phyloP scores from a whole-genome alignment of 352 stramenopile species.

The Thalassiosira sp. region DNA sequence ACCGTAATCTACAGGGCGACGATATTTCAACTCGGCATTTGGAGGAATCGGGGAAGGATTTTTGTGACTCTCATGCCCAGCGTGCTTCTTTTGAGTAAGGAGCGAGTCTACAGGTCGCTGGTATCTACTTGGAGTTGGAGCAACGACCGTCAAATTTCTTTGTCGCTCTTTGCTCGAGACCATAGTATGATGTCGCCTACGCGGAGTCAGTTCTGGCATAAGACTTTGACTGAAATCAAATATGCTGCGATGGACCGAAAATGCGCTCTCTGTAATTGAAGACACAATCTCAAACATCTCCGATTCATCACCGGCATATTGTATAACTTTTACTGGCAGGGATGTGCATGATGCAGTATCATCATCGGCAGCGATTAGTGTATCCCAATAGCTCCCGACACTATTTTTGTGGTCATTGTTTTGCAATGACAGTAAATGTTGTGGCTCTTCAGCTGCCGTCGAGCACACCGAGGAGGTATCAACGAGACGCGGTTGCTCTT shows the following conservation, averaged over 20 bases:
- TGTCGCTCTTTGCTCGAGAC: too few relatives aligned
- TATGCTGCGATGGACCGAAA: not conserved
- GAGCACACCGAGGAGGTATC: not conserved
- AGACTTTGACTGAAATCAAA: slow-evolving; percentile 11
- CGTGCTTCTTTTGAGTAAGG: not conserved
- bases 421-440: not conserved
- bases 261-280: not conserved
- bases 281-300: not conserved
- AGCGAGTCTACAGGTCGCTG: slow-evolving; percentile 2
- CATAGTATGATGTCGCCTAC: too few relatives aligned
- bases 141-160: not conserved
- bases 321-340: not conserved
- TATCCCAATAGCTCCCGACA: too few relatives aligned
- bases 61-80: not conserved
- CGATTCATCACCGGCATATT: not conserved
- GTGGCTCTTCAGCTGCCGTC: not conserved
- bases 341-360: not conserved
- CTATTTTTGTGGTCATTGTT: not conserved
- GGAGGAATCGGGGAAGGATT: not conserved
- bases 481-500: not conserved
- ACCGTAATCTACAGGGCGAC: not conserved
- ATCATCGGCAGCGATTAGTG: too few relatives aligned
- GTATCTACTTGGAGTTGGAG: slow-evolving; percentile 5
- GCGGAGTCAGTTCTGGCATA: not conserved
- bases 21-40: not conserved